Evolutionary conservation across 495 filamentous ascomycete species (phyloP), one percentile per base, ranked within the genome.

Genomic region (Collariella sp.): DNA sequence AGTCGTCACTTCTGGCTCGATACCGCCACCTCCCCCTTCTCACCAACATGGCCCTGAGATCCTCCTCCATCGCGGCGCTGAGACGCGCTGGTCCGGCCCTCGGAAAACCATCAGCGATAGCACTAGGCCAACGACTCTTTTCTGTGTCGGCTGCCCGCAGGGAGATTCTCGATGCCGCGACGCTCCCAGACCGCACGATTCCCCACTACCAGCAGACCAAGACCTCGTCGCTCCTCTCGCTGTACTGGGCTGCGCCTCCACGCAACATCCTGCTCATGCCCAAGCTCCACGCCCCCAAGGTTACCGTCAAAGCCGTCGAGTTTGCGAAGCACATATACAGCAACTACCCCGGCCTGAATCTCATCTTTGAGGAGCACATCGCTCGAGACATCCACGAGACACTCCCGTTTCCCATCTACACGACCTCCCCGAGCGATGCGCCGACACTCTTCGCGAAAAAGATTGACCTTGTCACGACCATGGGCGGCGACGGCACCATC

Each of bases 401-500:
- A 5, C 73, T 98, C 24, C 67, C 81, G 3, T 90, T 88, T 61
- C 88, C 93, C 15, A 78, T 97, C 23, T 95, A 91, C 64, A 78
- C 82, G 2, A 64, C 78, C 13, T 67, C 69, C 13, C 68, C 79
- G 19, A 62, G 38, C 36, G 58, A 62, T 40, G 48, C 50, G 33
- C 35, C 55, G 53, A 36, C 23, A 7, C 66, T 72, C 15, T 76
- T 78, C 34, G 74, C 76, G 0, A 70, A 70, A 24, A 96, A 94
- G 69, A 82, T 88, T 13, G 93, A 98, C 60, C 74, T 96, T 23
- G 84, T 86, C 2, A 80, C 87, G 35, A 97, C 94, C 0, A 78
- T 98, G 42, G 93, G 93, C 38, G 93, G 93, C 54, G 93, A 98
- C 70, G 93, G 93, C 40, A 98, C 93, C 7, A 96, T 98, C 44